These are phyloP conservation scores for Bimuria novae-zelandiae DNA, from an alignment of 2,329 filamentous ascomycete species.

Conservation along the genomic window DNA sequence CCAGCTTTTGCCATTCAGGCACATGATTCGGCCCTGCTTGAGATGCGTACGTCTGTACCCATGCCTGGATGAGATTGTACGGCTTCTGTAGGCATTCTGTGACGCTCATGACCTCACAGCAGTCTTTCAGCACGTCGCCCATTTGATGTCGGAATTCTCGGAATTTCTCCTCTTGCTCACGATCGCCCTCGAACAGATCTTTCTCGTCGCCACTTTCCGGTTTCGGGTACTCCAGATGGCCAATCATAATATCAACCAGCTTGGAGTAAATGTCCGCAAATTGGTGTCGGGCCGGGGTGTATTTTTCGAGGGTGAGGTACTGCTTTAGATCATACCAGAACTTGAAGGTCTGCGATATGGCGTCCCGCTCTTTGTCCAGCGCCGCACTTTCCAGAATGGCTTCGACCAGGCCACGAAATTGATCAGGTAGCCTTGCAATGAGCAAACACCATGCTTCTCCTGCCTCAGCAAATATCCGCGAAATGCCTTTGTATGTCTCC, in stretches of 20 bases:
- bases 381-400: slow-evolving; percentile 89
- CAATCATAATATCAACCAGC: slow-evolving; percentile 90
- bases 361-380: slow-evolving; percentile 85
- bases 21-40: slow-evolving; percentile 75
- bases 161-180: slow-evolving; percentile 96
- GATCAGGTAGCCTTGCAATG: slow-evolving; percentile 78
- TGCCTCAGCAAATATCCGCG: slow-evolving; percentile 88
- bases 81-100: slow-evolving; percentile 90
- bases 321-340: slow-evolving; percentile 99
- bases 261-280: slow-evolving; percentile 83
- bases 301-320: slow-evolving; percentile 88
- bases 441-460: slow-evolving; percentile 93
- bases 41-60: slow-evolving; percentile 81
- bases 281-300: slow-evolving; percentile 77
- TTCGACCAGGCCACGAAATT: slow-evolving; percentile 86
- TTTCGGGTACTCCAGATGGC: slow-evolving; percentile 83
- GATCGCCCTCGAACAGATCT: slow-evolving; percentile 93
- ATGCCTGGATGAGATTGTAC: slow-evolving; percentile 80
- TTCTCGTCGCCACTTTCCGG: slow-evolving; percentile 73
- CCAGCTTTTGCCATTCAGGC: slow-evolving; percentile 94
- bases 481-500: slow-evolving; percentile 85
- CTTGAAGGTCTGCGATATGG: slow-evolving; percentile 89
- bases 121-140: slow-evolving; percentile 97
- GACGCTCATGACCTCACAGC: slow-evolving; percentile 93
- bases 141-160: slow-evolving; percentile 95